Conservation (phyloP, 140 eudicot genomes). For the Ambrosia hybrid region DNA sequence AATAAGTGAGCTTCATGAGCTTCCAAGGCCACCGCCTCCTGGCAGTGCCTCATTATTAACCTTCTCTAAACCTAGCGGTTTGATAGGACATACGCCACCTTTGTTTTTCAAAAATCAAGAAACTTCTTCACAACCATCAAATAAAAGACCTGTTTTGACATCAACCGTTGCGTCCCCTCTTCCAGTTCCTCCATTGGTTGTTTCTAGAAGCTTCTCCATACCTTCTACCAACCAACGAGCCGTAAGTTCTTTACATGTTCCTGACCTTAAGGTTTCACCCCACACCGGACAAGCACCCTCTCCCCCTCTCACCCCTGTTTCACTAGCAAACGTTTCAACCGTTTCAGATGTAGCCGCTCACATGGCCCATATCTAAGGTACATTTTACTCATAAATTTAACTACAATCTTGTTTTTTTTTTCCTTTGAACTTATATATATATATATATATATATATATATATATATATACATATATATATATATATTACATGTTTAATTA, state of each 20-base stretch:
- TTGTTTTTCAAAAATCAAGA: constrained; percentile 51
- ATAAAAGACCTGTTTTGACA: constrained; percentile 37
- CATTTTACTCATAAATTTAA: neutral
- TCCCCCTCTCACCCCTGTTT: constrained; percentile 72
- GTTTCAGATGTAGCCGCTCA: constrained; percentile 18
- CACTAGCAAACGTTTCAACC: constrained; percentile 38
- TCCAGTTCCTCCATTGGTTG: constrained; percentile 66
- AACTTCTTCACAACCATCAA: constrained; percentile 49
- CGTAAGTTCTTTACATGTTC: constrained; percentile 22
- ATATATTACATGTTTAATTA: neutral
- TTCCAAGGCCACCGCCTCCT: constrained; percentile 86
- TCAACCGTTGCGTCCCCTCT: constrained; percentile 57
- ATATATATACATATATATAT: neutral
- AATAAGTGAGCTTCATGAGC: constrained; percentile 93
- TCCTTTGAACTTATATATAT: neutral
- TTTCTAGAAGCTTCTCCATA: constrained; percentile 78
- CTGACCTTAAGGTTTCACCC: constrained; percentile 47
- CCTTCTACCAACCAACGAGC: constrained; percentile 69
- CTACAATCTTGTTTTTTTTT: neutral
- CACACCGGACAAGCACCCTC: constrained; percentile 39
- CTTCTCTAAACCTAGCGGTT: constrained; percentile 38
- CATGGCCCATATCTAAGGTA: constrained; percentile 18
- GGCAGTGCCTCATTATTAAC: constrained; percentile 1
- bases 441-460: neutral
- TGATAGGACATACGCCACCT: constrained; percentile 64